phyloP scores from a whole-genome alignment of 2,329 filamentous ascomycete species.

The Trichoderma sp. region DNA sequence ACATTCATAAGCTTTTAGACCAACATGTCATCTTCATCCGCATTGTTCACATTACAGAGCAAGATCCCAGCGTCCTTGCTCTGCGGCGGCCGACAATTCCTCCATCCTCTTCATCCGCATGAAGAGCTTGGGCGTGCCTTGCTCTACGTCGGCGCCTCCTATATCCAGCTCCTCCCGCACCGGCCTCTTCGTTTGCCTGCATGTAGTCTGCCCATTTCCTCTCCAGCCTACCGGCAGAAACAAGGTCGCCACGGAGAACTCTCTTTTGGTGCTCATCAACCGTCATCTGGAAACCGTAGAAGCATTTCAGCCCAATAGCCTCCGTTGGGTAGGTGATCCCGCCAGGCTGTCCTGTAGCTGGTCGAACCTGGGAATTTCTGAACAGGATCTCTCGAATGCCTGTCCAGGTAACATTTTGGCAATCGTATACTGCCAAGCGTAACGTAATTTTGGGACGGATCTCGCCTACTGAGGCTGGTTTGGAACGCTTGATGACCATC shows the following conservation, averaged over 20 bases:
- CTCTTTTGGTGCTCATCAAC: slow-evolving; percentile 92
- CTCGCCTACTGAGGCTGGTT: slow-evolving; percentile 42
- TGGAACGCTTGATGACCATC: slow-evolving; percentile 69
- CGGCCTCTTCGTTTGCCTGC: slow-evolving; percentile 86
- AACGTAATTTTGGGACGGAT: slow-evolving; percentile 62
- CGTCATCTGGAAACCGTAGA: slow-evolving; percentile 92
- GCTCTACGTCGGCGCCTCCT: slow-evolving; percentile 74
- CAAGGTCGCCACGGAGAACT: slow-evolving; percentile 74
- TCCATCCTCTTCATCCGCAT: slow-evolving; percentile 78
- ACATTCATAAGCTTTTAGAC: neutral
- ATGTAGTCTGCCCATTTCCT: slow-evolving; percentile 93
- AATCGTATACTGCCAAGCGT: slow-evolving; percentile 84
- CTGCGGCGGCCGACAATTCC: slow-evolving; percentile 58
- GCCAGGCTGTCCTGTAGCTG: slow-evolving; percentile 43
- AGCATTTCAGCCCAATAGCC: slow-evolving; percentile 86
- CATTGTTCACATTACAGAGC: slow-evolving; percentile 64
- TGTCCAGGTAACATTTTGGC: slow-evolving; percentile 88
- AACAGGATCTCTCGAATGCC: slow-evolving; percentile 85
- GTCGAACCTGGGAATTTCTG: slow-evolving; percentile 74
- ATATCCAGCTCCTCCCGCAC: slow-evolving; percentile 63
- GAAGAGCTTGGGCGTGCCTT: slow-evolving; percentile 76
- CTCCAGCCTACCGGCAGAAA: slow-evolving; percentile 76
- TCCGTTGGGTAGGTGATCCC: slow-evolving; percentile 67
- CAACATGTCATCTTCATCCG: neutral
- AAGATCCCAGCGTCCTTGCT: slow-evolving; percentile 64